Percentiles rank a stretch among this genome's conserved stretches.
Evolutionary conservation across 2,329 filamentous ascomycete species (phyloP).

Genomic region (Alternaria sp.): DNA sequence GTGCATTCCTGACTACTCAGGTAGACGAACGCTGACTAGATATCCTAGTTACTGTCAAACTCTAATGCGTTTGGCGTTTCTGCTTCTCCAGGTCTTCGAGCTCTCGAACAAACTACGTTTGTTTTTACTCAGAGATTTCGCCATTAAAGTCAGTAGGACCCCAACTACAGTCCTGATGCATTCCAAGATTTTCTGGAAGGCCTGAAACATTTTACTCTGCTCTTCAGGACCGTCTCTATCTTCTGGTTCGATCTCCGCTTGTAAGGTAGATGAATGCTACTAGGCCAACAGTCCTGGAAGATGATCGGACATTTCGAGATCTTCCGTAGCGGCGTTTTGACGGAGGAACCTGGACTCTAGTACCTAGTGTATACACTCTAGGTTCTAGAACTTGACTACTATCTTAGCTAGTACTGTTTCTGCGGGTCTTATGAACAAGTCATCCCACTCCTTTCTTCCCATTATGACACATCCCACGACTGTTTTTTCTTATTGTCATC

Average conservation of each 20-base stretch:
- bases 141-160: too few species aligned
- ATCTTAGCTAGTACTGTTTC: neutral
- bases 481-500: neutral
- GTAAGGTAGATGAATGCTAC: neutral
- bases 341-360: neutral
- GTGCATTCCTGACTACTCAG: too few species aligned
- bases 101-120: too few species aligned
- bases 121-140: too few species aligned
- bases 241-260: neutral
- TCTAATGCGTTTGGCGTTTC: too few species aligned
- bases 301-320: neutral
- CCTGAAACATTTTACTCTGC: neutral
- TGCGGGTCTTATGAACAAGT: too few species aligned
- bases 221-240: neutral
- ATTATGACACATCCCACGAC: neutral
- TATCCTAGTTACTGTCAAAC: too few species aligned
- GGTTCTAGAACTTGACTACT: neutral
- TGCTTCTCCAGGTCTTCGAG: too few species aligned
- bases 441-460: neutral
- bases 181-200: too few species aligned
- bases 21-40: too few species aligned
- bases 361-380: neutral
- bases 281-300: neutral
- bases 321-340: neutral
- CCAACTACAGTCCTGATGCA: too few species aligned